These are phyloP conservation scores for Mucor racemosus DNA, from an alignment of 371 early-diverging fungal species.

Conservation along the genomic window DNA sequence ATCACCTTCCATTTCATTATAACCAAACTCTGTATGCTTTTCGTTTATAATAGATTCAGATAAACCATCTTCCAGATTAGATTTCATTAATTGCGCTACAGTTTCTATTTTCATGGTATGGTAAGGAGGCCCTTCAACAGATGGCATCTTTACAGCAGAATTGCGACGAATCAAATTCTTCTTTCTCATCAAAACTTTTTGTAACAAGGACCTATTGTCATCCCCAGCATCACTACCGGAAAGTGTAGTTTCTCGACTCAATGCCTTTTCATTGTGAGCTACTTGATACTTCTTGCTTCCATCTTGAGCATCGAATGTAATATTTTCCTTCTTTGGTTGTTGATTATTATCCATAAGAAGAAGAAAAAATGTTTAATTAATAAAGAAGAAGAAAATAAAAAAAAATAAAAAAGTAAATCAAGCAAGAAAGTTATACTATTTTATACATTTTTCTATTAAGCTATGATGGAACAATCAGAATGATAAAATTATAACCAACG, in stretches of 20 bases:
- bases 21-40: conserved; percentile 62
- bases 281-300: not conserved
- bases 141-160: not conserved
- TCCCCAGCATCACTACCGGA: not conserved
- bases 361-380: not conserved
- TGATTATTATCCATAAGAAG: not conserved
- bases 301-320: not conserved
- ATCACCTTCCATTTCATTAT: conserved; percentile 75
- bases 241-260: not conserved
- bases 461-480: not conserved
- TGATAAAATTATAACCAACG: too few species aligned
- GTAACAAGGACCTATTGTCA: conserved; percentile 14
- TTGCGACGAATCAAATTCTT: conserved; percentile 19
- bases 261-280: conserved; percentile 7
- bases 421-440: not conserved
- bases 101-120: conserved; percentile 62
- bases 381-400: not conserved
- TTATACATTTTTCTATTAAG: not conserved
- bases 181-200: conserved; percentile 18
- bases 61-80: conserved; percentile 68
- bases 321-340: conserved; percentile 2
- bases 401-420: too few species aligned
- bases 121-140: conserved; percentile 52
- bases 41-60: conserved; percentile 51
- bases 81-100: conserved; percentile 61